Evolutionary conservation across 139 green algal genomes (phyloP).

Genomic region (Penium margaritaceum): DNA sequence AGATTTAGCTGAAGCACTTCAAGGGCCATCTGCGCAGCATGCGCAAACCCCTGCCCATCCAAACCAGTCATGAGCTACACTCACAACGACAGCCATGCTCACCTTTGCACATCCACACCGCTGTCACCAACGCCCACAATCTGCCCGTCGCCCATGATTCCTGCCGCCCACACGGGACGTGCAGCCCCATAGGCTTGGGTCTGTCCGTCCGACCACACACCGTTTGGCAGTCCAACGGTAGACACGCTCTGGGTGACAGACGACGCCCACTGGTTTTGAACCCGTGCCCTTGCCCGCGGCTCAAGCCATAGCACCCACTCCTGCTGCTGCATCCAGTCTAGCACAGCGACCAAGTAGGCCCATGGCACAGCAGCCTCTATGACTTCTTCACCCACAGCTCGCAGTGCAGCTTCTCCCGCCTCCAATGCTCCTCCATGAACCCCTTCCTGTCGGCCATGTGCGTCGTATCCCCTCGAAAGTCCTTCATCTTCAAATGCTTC

Average conservation of each 20-base stretch:
- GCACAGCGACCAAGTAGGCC: not conserved
- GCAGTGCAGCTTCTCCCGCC: not conserved
- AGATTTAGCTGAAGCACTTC: too few species aligned
- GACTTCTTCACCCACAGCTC: not conserved
- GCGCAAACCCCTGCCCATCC: too few species aligned
- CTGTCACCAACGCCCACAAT: slow-evolving; percentile 81
- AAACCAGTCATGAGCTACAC: too few species aligned
- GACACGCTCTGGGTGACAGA: slow-evolving; percentile 8
- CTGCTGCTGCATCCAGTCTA: slow-evolving; percentile 18
- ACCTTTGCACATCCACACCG: slow-evolving; percentile 57
- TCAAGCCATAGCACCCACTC: slow-evolving; percentile 26
- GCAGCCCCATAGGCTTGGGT: slow-evolving; percentile 5
- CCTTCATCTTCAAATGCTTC: not conserved
- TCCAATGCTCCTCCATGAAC: not conserved
- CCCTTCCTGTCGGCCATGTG: not conserved
- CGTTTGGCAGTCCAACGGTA: not conserved
- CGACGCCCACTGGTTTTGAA: slow-evolving; percentile 18
- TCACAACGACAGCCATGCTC: too few species aligned
- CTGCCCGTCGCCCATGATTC: slow-evolving; percentile 62
- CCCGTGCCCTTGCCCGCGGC: not conserved
- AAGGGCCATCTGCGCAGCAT: too few species aligned
- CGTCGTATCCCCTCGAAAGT: not conserved
- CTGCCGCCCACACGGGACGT: slow-evolving; percentile 62
- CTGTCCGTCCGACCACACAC: not conserved
- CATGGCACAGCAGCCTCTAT: not conserved